A percentile compares a stretch with the other conserved stretches of the same genome.
Evolutionary conservation across 139 green algal genomes (phyloP).

Genomic region (Tetradesmus lagerheimii): DNA sequence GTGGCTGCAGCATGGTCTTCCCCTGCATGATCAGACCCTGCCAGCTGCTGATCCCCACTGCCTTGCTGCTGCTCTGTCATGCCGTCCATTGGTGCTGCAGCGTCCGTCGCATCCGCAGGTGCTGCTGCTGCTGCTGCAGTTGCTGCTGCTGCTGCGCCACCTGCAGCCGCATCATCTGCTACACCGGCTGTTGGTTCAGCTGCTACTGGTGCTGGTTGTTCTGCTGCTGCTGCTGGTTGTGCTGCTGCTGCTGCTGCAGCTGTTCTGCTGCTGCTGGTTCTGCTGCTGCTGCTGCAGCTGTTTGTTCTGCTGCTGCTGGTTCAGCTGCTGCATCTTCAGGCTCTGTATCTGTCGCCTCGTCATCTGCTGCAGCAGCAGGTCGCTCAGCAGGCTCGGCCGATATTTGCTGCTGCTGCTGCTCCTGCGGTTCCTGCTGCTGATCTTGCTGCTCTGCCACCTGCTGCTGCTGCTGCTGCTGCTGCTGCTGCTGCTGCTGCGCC

Average conservation of each 20-base stretch:
- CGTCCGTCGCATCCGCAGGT: neutral
- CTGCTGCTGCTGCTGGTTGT: neutral
- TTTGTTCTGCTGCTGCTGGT: neutral
- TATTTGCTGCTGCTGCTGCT: neutral
- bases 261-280: neutral
- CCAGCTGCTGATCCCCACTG: neutral
- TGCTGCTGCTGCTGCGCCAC: neutral
- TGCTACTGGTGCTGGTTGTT: neutral
- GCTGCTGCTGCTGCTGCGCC: neutral
- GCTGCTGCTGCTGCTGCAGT: neutral
- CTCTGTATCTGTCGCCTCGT: no score
- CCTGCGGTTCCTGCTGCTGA: neutral
- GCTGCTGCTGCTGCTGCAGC: neutral
- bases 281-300: neutral
- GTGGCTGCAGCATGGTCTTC: neutral
- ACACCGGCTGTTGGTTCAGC: neutral
- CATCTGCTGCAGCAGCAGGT: no score
- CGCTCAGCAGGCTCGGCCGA: no score
- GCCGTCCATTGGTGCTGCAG: neutral
- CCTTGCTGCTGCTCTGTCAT: neutral
- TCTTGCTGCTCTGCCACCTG: neutral
- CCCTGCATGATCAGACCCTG: constrained; percentile 10
- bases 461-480: neutral
- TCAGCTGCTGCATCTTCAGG: neutral
- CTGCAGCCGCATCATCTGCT: neutral